Conservation (phyloP, 2,329 filamentous ascomycete species). For the Aureobasidium sp. region DNA sequence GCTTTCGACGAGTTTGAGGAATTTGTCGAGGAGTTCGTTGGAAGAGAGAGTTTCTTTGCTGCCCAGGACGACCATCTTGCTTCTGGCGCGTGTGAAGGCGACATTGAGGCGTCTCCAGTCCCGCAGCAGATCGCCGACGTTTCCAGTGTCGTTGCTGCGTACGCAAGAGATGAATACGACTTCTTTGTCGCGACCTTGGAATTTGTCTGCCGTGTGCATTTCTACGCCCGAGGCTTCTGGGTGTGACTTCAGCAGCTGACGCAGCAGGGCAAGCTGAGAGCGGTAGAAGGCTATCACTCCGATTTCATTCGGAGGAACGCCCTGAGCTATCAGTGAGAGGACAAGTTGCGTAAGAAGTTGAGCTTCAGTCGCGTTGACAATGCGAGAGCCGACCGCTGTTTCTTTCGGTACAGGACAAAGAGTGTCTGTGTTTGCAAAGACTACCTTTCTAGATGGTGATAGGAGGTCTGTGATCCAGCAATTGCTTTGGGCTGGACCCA, state of each 20-base stretch:
- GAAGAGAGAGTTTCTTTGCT: conserved; percentile 65
- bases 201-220: conserved; percentile 94
- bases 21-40: conserved; percentile 66
- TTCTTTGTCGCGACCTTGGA: conserved; percentile 93
- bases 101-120: conserved; percentile 95
- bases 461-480: conserved; percentile 77
- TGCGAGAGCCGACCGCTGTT: conserved; percentile 70
- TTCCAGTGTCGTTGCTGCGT: conserved; percentile 70
- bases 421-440: conserved; percentile 82
- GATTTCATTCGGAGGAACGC: conserved; percentile 67
- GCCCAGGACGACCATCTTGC: conserved; percentile 82
- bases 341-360: conserved; percentile 72
- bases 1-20: conserved; percentile 69
- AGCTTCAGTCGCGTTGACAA: conserved; percentile 81
- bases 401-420: conserved; percentile 60
- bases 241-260: conserved; percentile 52
- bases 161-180: conserved; percentile 82
- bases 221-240: conserved; percentile 55
- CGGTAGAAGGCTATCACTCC: conserved; percentile 97
- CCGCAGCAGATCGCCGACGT: conserved; percentile 82
- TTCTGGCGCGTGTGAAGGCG: conserved; percentile 85
- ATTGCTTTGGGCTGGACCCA: conserved; percentile 34
- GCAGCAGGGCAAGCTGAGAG: conserved; percentile 77
- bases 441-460: conserved; percentile 62
- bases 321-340: conserved; percentile 64